Percentiles rank a stretch among this genome's conserved stretches.
These are phyloP conservation scores for Protomyces inundatus DNA, from an alignment of 1,139 yeast species.

Conservation along the genomic window DNA sequence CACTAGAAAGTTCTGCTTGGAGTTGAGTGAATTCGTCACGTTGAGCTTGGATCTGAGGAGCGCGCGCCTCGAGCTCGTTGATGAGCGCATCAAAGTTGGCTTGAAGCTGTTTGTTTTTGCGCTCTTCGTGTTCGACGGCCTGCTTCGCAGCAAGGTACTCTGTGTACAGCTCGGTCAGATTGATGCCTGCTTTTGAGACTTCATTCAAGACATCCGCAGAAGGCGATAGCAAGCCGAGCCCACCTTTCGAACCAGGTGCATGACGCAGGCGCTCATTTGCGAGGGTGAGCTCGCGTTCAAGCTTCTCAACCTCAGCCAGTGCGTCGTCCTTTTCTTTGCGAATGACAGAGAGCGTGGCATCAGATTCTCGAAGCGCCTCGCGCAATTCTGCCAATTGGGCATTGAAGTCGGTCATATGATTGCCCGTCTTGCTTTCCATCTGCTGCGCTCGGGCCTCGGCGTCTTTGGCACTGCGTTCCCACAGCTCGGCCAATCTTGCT, in stretches of 20 bases:
- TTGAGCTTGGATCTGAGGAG: slow-evolving; percentile 71
- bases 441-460: slow-evolving; percentile 39
- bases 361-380: slow-evolving; percentile 37
- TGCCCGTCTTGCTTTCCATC: slow-evolving; percentile 46
- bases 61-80: slow-evolving; percentile 69
- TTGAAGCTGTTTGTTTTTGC: slow-evolving; percentile 66
- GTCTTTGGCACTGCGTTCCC: slow-evolving; percentile 47
- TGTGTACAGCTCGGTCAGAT: slow-evolving; percentile 62
- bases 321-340: too few species aligned
- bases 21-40: slow-evolving; percentile 49
- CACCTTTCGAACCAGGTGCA: slow-evolving; percentile 9
- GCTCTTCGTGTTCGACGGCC: slow-evolving; percentile 62
- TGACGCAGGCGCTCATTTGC: slow-evolving; percentile 23
- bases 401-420: slow-evolving; percentile 38
- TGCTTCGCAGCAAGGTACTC: slow-evolving; percentile 61
- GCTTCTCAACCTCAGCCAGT: slow-evolving; percentile 32
- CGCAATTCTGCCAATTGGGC: slow-evolving; percentile 38
- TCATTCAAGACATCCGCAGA: slow-evolving; percentile 47
- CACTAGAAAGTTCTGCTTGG: slow-evolving; percentile 51
- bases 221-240: slow-evolving; percentile 41
- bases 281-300: slow-evolving; percentile 23
- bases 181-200: slow-evolving; percentile 51
- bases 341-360: slow-evolving; percentile 35
- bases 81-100: slow-evolving; percentile 66
- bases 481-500: slow-evolving; percentile 56